Evolutionary conservation across 2,329 filamentous ascomycete genomes (phyloP), one percentile per base, ranked within the genome.

Genomic region (Colletotrichum godetiae): DNA sequence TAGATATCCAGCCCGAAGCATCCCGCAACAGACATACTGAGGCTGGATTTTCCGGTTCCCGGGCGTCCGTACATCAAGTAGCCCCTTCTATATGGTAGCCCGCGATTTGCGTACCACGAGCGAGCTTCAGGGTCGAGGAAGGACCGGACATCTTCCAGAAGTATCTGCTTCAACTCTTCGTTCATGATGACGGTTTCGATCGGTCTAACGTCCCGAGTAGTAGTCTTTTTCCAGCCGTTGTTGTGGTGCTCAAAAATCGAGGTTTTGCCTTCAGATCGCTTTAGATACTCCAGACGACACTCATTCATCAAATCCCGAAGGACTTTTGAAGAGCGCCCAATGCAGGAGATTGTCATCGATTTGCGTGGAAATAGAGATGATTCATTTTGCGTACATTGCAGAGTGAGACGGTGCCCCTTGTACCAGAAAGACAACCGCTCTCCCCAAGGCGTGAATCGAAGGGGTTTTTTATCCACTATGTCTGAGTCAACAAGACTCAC

Each of bases 61-160:
- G 82, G 83, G 2, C 79, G 81, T 1, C 83, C 80, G 63, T 84
- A 70, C 29, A 86, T 80, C n/a, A 85, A 77, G 73, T 85, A 84
- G 1, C 83, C 82, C 46, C 79, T 78, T 29, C 75, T 75, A 64
- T 81, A 80, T 13, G 77, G 79, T 27, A 81, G 78, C 2, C 76
- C 74, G 46, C 76, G 73, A 37, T 81, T 76, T 1, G 79, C 76
- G 59, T 83, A 83, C 75, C 78, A 84, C 58, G 75, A 68, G 42
- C 74, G 59, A 11, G 77, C 78, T 27, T 76, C 67, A 5, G 73
- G 76, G 67, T 82, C 78, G 27, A 84, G 80, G 71, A 84, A 85
- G 59, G 81, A 77, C 7, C 22, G 6, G 27, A 62, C 22, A 22
- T 62, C 24, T 15, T 33, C 5, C 8, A 62, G 42, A 24, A 62